Conservation (phyloP, 768 basidiomycete species). For the Collybia nuda region DNA sequence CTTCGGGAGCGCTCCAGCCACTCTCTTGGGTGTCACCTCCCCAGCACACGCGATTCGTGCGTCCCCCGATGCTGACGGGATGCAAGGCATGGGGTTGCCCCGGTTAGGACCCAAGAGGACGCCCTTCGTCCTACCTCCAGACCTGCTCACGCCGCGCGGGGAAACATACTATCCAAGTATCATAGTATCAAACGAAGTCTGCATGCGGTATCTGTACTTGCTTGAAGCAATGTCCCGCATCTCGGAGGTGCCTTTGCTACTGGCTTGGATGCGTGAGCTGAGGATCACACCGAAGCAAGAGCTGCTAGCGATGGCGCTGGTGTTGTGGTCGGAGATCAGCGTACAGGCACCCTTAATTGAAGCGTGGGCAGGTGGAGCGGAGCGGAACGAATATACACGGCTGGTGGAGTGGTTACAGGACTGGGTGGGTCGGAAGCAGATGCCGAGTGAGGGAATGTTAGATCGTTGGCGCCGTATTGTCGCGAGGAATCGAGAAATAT, state of each 20-base stretch:
- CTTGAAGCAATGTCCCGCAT: constrained; percentile 50
- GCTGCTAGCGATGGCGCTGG: constrained; percentile 61
- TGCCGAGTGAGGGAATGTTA: constrained; percentile 40
- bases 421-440: constrained; percentile 52
- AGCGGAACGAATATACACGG: constrained; percentile 39
- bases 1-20: constrained; percentile 44
- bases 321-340: constrained; percentile 73
- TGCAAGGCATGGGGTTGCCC: constrained; percentile 8
- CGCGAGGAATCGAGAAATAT: not conserved
- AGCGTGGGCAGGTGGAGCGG: constrained; percentile 31
- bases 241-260: constrained; percentile 60
- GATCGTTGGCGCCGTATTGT: constrained; percentile 27
- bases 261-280: constrained; percentile 76
- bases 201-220: constrained; percentile 58
- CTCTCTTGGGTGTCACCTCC: constrained; percentile 8
- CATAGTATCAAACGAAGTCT: constrained; percentile 50
- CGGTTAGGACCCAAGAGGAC: constrained; percentile 9
- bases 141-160: constrained; percentile 19
- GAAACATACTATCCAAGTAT: constrained; percentile 24
- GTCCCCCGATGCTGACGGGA: constrained; percentile 21
- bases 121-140: constrained; percentile 22
- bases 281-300: constrained; percentile 48
- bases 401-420: constrained; percentile 52
- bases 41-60: constrained; percentile 27
- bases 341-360: constrained; percentile 61